Evolutionary conservation across 78 protist species (phyloP).

Genomic region (Bodo saltans): DNA sequence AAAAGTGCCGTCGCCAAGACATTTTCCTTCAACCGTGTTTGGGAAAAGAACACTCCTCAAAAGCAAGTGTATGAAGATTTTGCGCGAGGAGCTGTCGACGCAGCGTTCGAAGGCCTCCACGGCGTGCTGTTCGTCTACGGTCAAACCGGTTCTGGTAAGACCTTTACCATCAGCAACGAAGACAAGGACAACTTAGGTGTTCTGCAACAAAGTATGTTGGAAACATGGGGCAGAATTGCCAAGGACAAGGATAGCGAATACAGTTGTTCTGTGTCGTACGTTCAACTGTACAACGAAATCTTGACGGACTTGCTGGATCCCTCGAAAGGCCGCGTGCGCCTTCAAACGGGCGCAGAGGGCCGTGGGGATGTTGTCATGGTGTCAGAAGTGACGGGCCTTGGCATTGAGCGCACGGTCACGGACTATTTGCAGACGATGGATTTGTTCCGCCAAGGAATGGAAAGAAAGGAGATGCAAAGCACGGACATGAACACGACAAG

Average conservation of each 20-base stretch:
- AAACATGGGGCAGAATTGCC: background rate
- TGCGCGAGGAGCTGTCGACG: slow-evolving; percentile 11
- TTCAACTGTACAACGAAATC: slow-evolving; percentile 70
- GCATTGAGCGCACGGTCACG: slow-evolving; percentile 35
- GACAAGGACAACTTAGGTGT: slow-evolving; percentile 1
- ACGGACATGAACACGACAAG: slow-evolving; percentile 57
- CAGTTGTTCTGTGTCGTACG: slow-evolving; percentile 45
- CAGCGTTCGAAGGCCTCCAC: slow-evolving; percentile 21
- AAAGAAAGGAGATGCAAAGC: slow-evolving; percentile 37
- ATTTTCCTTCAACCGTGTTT: background rate
- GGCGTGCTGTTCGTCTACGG: slow-evolving; percentile 18
- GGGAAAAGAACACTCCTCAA: background rate
- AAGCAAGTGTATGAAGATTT: background rate
- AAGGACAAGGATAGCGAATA: slow-evolving; percentile 15
- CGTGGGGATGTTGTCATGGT: background rate
- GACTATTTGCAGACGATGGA: background rate
- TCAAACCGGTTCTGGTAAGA: slow-evolving; percentile 22
- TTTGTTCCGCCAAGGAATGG: slow-evolving; percentile 37
- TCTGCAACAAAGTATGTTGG: background rate
- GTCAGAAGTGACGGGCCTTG: background rate
- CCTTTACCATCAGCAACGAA: slow-evolving; percentile 21
- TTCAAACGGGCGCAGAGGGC: background rate
- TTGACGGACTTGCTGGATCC: slow-evolving; percentile 59
- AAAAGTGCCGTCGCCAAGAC: background rate
- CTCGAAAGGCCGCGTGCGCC: background rate